These are phyloP conservation scores for Salix koriyanagi DNA, from an alignment of 345 rosid species.

Conservation along the genomic window DNA sequence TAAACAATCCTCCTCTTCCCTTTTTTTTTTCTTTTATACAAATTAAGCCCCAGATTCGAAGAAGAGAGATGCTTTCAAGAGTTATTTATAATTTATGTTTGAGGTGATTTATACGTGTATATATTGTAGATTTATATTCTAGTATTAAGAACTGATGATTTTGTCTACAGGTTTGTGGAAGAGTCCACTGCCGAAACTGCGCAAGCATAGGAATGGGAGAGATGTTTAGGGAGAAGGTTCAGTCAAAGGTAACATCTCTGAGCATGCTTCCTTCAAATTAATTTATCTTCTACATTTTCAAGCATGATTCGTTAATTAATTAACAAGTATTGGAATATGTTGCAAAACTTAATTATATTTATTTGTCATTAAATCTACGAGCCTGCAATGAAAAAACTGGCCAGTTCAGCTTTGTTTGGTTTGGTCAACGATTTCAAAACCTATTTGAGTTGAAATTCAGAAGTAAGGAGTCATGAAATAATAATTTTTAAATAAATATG, in stretches of 20 bases:
- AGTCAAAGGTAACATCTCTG: constrained; percentile 40
- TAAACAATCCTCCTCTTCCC: not conserved
- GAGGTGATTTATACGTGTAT: not conserved
- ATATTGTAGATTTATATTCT: not conserved
- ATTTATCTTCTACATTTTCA: not conserved
- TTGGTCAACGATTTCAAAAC: no score
- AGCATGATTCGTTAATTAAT: not conserved
- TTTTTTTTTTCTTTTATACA: not conserved
- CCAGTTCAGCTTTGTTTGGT: no score
- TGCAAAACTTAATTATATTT: no score
- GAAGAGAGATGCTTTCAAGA: not conserved
- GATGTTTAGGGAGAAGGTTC: constrained; percentile 52
- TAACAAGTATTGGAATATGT: no score
- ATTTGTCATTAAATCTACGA: no score
- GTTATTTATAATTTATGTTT: no score
- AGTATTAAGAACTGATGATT: not conserved
- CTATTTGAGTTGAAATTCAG: no score
- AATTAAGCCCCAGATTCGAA: not conserved
- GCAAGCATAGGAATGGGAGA: constrained; percentile 56
- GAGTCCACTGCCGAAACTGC: constrained; percentile 55
- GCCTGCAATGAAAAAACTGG: not conserved
- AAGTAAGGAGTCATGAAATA: no score
- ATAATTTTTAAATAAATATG: no score
- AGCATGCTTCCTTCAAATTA: not conserved
- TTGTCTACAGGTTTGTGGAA: constrained; percentile 54